Conservation (phyloP, 768 basidiomycete species). For the Amanita rimosa region DNA sequence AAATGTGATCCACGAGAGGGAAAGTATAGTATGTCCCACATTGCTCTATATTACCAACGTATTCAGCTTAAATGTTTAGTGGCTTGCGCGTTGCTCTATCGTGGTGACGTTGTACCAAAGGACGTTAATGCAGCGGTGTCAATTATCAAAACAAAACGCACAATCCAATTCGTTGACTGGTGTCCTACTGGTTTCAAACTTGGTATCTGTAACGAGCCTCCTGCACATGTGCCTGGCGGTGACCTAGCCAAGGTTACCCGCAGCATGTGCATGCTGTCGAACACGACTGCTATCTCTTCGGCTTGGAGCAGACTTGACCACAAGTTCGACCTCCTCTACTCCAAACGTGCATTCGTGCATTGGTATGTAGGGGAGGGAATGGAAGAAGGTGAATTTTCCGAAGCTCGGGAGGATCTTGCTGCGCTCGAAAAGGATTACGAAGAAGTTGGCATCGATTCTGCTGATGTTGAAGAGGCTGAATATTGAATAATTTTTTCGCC, state of each 20-base stretch:
- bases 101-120: constrained; percentile 95
- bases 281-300: constrained; percentile 86
- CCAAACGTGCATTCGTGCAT: constrained; percentile 85
- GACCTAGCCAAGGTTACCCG: constrained; percentile 92
- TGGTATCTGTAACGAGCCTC: constrained; percentile 95
- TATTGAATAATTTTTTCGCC: not conserved
- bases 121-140: constrained; percentile 90
- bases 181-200: constrained; percentile 98
- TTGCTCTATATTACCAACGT: not conserved
- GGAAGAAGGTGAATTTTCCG: constrained; percentile 99
- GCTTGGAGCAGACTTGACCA: constrained; percentile 95
- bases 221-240: constrained; percentile 85
- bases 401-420: constrained; percentile 96
- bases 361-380: constrained; percentile 99
- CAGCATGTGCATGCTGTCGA: constrained; percentile 95
- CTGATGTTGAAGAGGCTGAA: constrained; percentile 50
- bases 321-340: constrained; percentile 98
- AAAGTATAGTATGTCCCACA: constrained; percentile 79
- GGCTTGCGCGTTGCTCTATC: constrained; percentile 89
- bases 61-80: constrained; percentile 31
- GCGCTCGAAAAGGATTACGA: constrained; percentile 95
- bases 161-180: constrained; percentile 98
- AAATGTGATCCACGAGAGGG: constrained; percentile 94
- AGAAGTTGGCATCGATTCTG: constrained; percentile 76
- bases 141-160: constrained; percentile 93